Evolutionary conservation across 2,329 filamentous ascomycete species (phyloP).

Genomic region (Calonectria ilicicola): DNA sequence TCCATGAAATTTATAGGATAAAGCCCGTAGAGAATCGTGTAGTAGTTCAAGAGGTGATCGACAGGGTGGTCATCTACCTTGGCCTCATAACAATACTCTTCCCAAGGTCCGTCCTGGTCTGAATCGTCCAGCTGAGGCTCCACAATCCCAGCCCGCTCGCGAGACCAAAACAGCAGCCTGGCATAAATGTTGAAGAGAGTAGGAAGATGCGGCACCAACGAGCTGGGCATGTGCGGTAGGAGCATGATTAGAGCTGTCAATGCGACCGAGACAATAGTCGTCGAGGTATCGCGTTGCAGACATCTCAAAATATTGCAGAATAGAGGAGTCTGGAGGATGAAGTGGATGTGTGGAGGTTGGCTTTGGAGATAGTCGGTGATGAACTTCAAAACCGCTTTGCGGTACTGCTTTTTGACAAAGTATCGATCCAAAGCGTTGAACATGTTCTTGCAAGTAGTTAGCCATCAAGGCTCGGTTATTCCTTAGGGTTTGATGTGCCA

Average conservation of each 20-base stretch:
- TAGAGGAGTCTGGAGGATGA: constrained; percentile 77
- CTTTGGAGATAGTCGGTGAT: constrained; percentile 79
- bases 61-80: constrained; percentile 72
- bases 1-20: constrained; percentile 90
- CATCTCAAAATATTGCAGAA: constrained; percentile 80
- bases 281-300: constrained; percentile 82
- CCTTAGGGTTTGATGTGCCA: background rate
- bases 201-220: constrained; percentile 75
- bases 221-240: constrained; percentile 82
- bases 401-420: constrained; percentile 72
- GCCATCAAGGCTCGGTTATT: background rate
- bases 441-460: constrained; percentile 64
- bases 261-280: constrained; percentile 80
- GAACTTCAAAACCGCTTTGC: constrained; percentile 73
- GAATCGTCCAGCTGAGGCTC: constrained; percentile 54
- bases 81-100: constrained; percentile 71
- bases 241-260: constrained; percentile 84
- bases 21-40: constrained; percentile 84
- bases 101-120: constrained; percentile 65
- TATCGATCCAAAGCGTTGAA: constrained; percentile 74
- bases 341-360: constrained; percentile 83
- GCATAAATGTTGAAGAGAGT: constrained; percentile 86
- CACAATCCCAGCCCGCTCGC: constrained; percentile 57
- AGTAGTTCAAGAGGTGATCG: constrained; percentile 79
- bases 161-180: constrained; percentile 83